Base-by-base conservation (phyloP, 2,329 filamentous ascomycete species). In the Stagonosporopsis vannaccii region DNA sequence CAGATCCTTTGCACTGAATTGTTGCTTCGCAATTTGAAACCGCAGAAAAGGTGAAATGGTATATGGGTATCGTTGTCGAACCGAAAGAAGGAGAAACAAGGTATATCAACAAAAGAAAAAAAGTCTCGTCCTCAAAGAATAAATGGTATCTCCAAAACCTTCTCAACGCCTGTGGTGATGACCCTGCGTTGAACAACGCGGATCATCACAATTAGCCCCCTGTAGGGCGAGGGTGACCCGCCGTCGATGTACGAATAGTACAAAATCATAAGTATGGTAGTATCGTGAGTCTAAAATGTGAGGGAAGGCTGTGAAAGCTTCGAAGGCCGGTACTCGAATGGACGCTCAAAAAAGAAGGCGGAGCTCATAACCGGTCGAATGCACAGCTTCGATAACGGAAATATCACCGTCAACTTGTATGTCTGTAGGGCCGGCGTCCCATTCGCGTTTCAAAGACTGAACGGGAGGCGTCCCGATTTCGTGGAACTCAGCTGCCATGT, bases 401-500 rank as follows among this genome's bases (percentile, higher is more conserved):
- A 82, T 69, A 51, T 82, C 79, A 61, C 79, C 79, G 62, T 83
- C 80, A 53, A 78, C 78, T 56, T 81, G 77, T 23, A 81, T 75
- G 59, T 82, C 78, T 30, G 77, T 77, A 28, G 75, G 68, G 23
- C 80, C 79, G 63, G 77, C 79, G 72, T 79, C 78, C 84, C 79
- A 86, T 70, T 82, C 83, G 68, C 78, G 81, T 72, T 80, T 85
- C 71, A 76, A 77, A 39, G 67, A 76, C 56, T 67, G 75, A 47
- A 80, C 74, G 45, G 78, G 73, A 25, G 71, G 66, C n/a, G 53
- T 79, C 62, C 62, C 66, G 40, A 90, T 81, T 65, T 95, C 88
- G 54, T 90, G 83, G 56, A 88, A 85, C 66, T 89, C 86, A 37
- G 85, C 84, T 33, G 84, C 80, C 89, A 98, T 95, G 70, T 97